These are phyloP conservation scores for Amphibolis antarctica DNA, from an alignment of 106 monocot species.

Conservation along the genomic window DNA sequence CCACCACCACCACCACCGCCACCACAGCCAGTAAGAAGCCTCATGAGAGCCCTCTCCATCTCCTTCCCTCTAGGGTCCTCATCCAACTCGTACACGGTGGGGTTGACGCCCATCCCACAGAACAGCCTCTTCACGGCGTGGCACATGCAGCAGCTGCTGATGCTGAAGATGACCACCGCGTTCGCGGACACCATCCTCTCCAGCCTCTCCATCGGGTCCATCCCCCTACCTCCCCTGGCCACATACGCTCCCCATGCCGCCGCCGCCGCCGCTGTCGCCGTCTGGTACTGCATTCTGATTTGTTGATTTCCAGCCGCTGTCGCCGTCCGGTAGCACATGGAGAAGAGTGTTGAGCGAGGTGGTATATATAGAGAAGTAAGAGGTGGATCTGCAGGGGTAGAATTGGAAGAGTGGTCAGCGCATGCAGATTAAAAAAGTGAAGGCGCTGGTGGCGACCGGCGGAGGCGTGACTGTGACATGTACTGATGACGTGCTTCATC, in stretches of 20 bases:
- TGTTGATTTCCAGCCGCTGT: background rate
- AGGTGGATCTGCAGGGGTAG: background rate
- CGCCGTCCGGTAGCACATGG: background rate
- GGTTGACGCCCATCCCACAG: constrained; percentile 73
- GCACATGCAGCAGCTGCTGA: constrained; percentile 86
- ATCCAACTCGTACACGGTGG: constrained; percentile 72
- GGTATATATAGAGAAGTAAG: background rate
- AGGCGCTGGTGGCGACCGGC: background rate
- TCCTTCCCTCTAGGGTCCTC: constrained; percentile 57
- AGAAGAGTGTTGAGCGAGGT: too few species aligned
- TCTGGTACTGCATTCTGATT: constrained; percentile 1
- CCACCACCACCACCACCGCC: background rate
- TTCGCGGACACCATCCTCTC: constrained; percentile 49
- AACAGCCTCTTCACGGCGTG: constrained; percentile 70
- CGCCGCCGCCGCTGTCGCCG: background rate
- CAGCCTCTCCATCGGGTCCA: constrained; percentile 37
- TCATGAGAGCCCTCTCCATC: constrained; percentile 44
- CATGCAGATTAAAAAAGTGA: constrained; percentile 15
- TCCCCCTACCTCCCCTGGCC: background rate
- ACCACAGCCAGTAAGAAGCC: constrained; percentile 18
- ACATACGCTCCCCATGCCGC: constrained; percentile 4
- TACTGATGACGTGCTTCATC: constrained; percentile 17
- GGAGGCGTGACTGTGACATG: background rate
- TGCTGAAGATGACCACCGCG: constrained; percentile 73
- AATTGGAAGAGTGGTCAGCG: constrained; percentile 4